phyloP scores from a whole-genome alignment of 1,139 yeast genomes.

The Starmera stellimalicola region DNA sequence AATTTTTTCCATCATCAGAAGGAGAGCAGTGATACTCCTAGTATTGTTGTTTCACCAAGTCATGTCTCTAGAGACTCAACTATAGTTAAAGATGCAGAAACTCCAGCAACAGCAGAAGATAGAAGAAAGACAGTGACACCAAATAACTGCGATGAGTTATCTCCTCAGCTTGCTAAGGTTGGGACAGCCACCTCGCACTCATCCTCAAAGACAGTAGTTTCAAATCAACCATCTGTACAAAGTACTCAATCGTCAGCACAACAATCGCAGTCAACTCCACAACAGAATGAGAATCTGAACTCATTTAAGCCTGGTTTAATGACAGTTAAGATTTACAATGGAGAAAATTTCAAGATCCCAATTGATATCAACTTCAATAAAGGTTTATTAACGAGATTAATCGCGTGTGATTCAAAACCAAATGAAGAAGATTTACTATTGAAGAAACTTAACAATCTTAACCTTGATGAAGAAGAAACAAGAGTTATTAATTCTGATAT shows the following conservation, averaged over 20 bases:
- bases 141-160: not conserved
- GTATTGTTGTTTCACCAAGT: not conserved
- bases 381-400: slow-evolving; percentile 12
- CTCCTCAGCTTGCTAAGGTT: not conserved
- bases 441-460: slow-evolving; percentile 8
- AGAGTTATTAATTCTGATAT: slow-evolving; percentile 20
- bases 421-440: slow-evolving; percentile 9
- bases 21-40: not conserved
- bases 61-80: not conserved
- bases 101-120: not conserved
- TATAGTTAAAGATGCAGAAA: not conserved
- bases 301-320: slow-evolving; percentile 54
- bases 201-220: not conserved
- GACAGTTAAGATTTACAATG: slow-evolving; percentile 59
- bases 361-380: slow-evolving; percentile 30
- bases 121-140: slow-evolving; percentile 2
- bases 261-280: not conserved
- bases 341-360: slow-evolving; percentile 54
- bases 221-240: not conserved
- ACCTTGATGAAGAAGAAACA: slow-evolving; percentile 18
- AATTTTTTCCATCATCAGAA: not conserved
- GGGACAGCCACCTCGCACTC: slow-evolving; percentile 1
- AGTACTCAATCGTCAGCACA: not conserved
- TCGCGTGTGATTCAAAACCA: slow-evolving; percentile 6
- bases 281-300: slow-evolving; percentile 7